Evolutionary conservation across 306 rosid genomes (phyloP).

Genomic region (Carpinus fangiana): DNA sequence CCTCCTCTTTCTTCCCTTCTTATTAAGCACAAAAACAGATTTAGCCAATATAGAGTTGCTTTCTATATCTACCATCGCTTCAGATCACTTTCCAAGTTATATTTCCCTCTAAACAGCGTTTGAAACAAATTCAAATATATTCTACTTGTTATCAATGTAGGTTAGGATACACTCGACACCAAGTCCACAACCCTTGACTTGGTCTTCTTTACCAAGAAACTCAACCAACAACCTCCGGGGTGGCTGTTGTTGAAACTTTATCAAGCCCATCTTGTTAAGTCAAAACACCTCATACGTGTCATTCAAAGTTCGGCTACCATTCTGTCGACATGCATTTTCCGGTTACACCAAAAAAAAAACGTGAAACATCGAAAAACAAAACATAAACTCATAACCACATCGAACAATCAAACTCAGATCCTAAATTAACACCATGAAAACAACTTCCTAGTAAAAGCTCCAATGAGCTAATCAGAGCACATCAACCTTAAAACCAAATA

Average conservation of each 20-base stretch:
- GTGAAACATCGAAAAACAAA: too few relatives aligned
- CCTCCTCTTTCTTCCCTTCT: neutral
- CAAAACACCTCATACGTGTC: neutral
- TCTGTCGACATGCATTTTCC: too few relatives aligned
- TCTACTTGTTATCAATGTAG: neutral
- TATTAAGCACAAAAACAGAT: neutral
- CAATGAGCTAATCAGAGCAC: slow-evolving; percentile 2
- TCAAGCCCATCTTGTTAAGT: neutral
- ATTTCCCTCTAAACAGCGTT: neutral
- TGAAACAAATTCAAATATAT: neutral
- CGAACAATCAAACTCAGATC: neutral
- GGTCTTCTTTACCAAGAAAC: neutral
- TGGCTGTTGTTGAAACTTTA: neutral
- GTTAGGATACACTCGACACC: neutral
- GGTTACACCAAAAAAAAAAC: too few relatives aligned
- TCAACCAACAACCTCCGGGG: neutral
- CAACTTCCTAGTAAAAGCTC: neutral
- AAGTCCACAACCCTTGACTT: neutral
- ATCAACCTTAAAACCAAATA: slow-evolving; percentile 17
- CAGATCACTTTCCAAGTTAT: neutral
- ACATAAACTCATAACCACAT: neutral
- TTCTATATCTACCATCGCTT: neutral
- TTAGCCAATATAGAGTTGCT: neutral
- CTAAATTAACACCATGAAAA: neutral
- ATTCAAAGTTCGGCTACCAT: neutral